A percentile compares a stretch with the other conserved stretches of the same genome.
phyloP scores from a whole-genome alignment of 2,329 filamentous ascomycete genomes.

The Berkeleyomyces rouxiae region DNA sequence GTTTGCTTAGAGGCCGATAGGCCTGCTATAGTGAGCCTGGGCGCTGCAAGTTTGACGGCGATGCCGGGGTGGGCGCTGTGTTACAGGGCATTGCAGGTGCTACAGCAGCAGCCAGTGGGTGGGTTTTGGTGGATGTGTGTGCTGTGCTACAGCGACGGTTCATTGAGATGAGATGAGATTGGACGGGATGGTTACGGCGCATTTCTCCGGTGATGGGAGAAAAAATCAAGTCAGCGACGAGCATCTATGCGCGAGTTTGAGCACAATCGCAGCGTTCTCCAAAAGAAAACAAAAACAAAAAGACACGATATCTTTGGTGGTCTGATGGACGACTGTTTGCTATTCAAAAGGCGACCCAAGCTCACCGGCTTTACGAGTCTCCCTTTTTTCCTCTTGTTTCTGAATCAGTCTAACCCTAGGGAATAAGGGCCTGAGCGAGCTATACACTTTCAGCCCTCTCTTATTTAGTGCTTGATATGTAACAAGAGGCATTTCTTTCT shows the following conservation, averaged over 20 bases:
- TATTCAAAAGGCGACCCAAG: background rate
- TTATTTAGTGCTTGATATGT: background rate
- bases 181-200: too few species aligned
- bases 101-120: background rate
- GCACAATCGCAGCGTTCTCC: background rate
- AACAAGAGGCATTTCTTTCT: background rate
- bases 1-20: background rate
- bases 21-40: background rate
- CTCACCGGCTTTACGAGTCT: background rate
- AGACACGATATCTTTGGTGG: background rate
- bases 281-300: background rate
- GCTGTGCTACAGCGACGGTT: background rate
- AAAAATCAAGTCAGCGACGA: background rate
- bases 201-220: background rate
- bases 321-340: background rate
- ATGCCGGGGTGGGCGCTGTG: background rate
- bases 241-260: slow-evolving; percentile 9
- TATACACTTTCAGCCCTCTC: background rate
- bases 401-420: background rate
- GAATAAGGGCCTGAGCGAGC: background rate
- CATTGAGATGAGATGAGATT: too few species aligned
- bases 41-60: background rate
- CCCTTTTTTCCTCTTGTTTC: background rate
- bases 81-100: background rate
- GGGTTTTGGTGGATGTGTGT: background rate